Percentiles rank a stretch among this genome's conserved stretches.
phyloP scores from a whole-genome alignment of 2,329 filamentous ascomycete genomes.

The Paramyrothecium roridum region DNA sequence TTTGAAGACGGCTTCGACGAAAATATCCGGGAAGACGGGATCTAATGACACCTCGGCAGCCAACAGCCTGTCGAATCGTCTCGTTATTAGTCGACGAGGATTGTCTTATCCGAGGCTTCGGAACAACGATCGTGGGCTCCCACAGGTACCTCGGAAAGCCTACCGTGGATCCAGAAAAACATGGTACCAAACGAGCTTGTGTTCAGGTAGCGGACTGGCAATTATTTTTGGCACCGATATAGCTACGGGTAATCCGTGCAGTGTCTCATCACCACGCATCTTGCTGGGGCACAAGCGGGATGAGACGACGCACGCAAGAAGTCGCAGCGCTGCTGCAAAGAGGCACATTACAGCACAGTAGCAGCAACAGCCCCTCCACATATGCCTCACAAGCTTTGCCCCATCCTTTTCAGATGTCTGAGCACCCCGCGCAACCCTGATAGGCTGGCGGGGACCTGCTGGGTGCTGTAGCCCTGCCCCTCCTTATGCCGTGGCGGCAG shows the following conservation, averaged over 20 bases:
- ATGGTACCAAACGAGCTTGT: neutral
- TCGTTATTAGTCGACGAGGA: neutral
- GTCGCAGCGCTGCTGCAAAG: neutral
- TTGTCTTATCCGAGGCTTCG: neutral
- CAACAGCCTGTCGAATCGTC: too few species aligned
- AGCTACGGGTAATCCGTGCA: too few species aligned
- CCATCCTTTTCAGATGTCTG: neutral
- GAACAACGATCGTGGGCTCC: neutral
- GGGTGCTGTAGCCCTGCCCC: neutral
- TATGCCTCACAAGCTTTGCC: neutral
- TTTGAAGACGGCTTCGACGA: too few species aligned
- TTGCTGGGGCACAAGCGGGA: too few species aligned
- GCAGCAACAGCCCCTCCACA: neutral
- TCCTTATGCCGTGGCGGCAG: neutral
- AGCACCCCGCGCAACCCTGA: neutral
- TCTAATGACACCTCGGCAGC: too few species aligned
- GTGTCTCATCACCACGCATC: too few species aligned
- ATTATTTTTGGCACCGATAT: too few species aligned
- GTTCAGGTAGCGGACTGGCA: neutral
- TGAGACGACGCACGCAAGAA: too few species aligned
- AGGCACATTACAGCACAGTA: neutral
- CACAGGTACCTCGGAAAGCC: neutral
- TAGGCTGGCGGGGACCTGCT: neutral
- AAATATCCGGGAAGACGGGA: too few species aligned
- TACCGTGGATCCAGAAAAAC: neutral